Base-by-base conservation (phyloP, 176 grass and related monocot genomes). In the Chloris gayana region DNA sequence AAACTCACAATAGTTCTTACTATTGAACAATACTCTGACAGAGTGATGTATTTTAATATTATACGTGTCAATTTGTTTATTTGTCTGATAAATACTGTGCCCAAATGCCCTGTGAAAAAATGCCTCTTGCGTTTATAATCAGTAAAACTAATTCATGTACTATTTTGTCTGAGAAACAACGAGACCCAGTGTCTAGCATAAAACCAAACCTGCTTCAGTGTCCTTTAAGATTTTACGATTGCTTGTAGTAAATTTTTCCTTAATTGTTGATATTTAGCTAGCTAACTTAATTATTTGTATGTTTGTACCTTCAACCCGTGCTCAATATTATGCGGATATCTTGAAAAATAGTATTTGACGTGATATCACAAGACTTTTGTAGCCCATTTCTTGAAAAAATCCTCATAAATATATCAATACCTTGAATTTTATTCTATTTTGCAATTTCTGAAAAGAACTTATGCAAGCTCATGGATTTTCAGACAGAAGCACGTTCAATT, bases 381-480 rank as follows among this genome's bases (percentile, higher is more conserved):
- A 27, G 5, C 39, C 19, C 25, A 17, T 63, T 44, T 42, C 21
- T 50, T 35, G 61, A 66, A 32, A 69, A 50, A 54, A 29, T 64
- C 50, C 29, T 85, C 11, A 51, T 39, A 25, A 21, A 63, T 54
- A 79, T 41, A 2, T 4, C 41, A 37, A 35, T 49, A 42, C 9
- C 67, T 32, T 18, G 33, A 57, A 14, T 21, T 85, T 67, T 44
- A 14, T 57, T 76, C 49, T 59, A 47, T 47, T 57, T 59, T 54
- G 68, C 34, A 85, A 12, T 56, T 75, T 88, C 69, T 53, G 54
- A 57, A 19, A 44, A 68, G 13, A 49, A 59, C 18, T 56, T n/a
- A n/a, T 64, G 59, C 18, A 51, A 70, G 42, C 68, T 80, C 19
- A 49, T 77, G 37, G 39, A 66, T 64, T 71, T 60, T 81, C 65